Conservation (phyloP, 2,329 filamentous ascomycete species). For the Xylaria sp. region DNA sequence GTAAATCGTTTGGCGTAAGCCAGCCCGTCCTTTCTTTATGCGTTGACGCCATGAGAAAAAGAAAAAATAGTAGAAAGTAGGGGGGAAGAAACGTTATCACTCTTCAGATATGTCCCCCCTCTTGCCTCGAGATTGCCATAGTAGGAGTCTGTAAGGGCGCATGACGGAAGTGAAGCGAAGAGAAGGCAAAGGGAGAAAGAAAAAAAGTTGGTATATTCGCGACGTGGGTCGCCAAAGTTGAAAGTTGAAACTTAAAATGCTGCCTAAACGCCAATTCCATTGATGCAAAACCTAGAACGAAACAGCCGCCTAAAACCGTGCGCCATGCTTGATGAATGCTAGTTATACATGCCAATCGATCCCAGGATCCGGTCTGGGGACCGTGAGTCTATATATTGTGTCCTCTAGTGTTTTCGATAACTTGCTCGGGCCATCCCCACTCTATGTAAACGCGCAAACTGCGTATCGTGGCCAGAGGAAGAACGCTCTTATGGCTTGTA, state of each 20-base stretch:
- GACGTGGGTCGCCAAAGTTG: background rate
- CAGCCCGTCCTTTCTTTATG: conserved; percentile 16
- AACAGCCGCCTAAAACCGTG: background rate
- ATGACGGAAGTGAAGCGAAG: background rate
- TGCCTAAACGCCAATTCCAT: conserved; percentile 12
- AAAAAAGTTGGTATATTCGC: background rate
- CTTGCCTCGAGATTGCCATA: background rate
- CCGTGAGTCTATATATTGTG: background rate
- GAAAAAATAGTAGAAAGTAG: background rate
- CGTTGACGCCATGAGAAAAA: background rate
- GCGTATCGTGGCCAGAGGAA: too few relatives aligned
- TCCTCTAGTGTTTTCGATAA: background rate
- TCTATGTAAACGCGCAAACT: too few relatives aligned
- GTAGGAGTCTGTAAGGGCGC: background rate
- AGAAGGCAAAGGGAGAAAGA: background rate
- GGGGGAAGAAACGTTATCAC: background rate
- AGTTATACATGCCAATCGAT: background rate
- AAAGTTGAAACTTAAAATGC: conserved; percentile 11
- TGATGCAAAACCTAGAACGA: conserved; percentile 4
- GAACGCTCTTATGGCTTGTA: background rate
- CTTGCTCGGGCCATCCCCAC: too few relatives aligned
- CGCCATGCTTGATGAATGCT: conserved; percentile 12
- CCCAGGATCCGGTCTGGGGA: conserved; percentile 2
- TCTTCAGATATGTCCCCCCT: background rate
- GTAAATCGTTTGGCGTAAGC: conserved; percentile 26